Percentiles rank a stretch among this genome's conserved stretches.
Conservation (phyloP, 208 protist species). For the Phytomonas sp. region DNA sequence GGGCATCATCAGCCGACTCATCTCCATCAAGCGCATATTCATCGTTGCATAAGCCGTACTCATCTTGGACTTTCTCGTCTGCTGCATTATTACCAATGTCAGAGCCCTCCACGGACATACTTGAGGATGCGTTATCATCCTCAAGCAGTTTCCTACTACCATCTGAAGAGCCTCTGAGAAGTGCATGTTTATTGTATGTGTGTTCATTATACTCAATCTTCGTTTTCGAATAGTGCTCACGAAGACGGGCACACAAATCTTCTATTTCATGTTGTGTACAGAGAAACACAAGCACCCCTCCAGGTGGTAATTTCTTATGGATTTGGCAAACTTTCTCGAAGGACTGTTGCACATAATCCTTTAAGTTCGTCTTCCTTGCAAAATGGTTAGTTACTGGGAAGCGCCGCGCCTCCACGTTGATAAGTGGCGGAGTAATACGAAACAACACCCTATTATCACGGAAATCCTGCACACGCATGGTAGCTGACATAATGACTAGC, state of each 20-base stretch:
- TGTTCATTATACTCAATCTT: constrained; percentile 82
- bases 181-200: constrained; percentile 60
- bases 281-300: constrained; percentile 97
- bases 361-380: constrained; percentile 85
- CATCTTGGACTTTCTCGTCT: constrained; percentile 1
- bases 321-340: constrained; percentile 95
- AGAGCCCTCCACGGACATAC: not conserved
- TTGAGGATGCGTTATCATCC: not conserved
- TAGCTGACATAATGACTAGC: constrained; percentile 91
- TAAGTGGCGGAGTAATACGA: constrained; percentile 86
- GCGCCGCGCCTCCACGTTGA: constrained; percentile 94
- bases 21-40: constrained; percentile 19
- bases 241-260: constrained; percentile 75
- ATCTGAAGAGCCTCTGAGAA: constrained; percentile 10
- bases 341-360: constrained; percentile 92
- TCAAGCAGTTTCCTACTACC: not conserved
- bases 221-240: constrained; percentile 69
- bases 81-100: not conserved
- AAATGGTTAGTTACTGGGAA: constrained; percentile 97
- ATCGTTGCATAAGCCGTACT: constrained; percentile 7
- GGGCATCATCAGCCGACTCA: constrained; percentile 10
- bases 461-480: constrained; percentile 90
- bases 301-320: constrained; percentile 94
- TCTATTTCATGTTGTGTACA: constrained; percentile 96
- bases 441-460: constrained; percentile 95